Percentiles rank a stretch among this genome's conserved stretches.
Conservation (phyloP, 306 rosid genomes). For the Albizia julibrissin region DNA sequence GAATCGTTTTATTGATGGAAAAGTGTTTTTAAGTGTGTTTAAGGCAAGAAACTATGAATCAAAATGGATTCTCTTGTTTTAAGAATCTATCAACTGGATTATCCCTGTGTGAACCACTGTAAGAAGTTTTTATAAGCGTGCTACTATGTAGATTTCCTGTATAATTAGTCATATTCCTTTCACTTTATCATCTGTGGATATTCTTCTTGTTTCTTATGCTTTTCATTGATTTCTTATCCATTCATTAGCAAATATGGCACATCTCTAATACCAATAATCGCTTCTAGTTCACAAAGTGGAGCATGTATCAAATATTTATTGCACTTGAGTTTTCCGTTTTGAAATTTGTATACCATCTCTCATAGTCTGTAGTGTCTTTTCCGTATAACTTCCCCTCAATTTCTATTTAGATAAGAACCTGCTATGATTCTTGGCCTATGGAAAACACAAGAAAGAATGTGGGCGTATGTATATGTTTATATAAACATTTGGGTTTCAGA, state of each 20-base stretch:
- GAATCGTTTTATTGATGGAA: neutral
- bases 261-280: neutral
- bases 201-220: neutral
- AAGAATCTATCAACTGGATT: neutral
- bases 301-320: neutral
- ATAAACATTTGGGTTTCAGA: neutral
- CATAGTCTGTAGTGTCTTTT: neutral
- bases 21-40: neutral
- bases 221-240: neutral
- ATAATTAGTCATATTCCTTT: neutral
- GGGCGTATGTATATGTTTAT: neutral
- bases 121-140: neutral
- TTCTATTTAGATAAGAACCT: neutral
- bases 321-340: neutral
- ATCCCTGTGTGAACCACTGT: neutral
- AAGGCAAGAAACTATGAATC: neutral
- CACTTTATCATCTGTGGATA: neutral
- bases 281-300: neutral
- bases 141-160: neutral
- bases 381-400: neutral
- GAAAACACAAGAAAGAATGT: neutral
- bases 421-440: neutral
- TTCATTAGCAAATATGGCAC: neutral
- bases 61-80: conserved; percentile 6
- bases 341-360: neutral